Base-by-base conservation (phyloP, 345 rosid genomes). In the Passiflora organensis region DNA sequence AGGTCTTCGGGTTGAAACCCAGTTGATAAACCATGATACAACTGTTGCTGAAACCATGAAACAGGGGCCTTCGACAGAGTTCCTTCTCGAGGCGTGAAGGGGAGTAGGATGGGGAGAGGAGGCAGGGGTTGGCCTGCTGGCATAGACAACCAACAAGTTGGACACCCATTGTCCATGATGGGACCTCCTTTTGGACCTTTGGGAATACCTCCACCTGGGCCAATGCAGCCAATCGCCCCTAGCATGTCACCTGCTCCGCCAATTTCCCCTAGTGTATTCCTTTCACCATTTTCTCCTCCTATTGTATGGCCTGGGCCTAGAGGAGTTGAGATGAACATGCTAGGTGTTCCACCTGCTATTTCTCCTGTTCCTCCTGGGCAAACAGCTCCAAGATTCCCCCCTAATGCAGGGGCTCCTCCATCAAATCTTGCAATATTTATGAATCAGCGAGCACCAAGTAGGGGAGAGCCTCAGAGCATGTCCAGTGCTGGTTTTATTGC, bases 181-280 rank as follows among this genome's bases (percentile, higher is more conserved):
- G 97, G 84, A 55, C 75, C 97, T 19, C 95, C 91, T 41, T n/a
- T 93, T 81, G 81, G 85, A 21, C 93, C 81, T 65, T 82, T 93
- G 24, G 97, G 91, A 69, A 82, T 89, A 83, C 95, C 95, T 20
- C 96, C 95, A 45, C 95, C 95, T 38, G 96, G 97, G 59, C 81
- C 94, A 43, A 75, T 85, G 77, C 94, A 81, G 51, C 80, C 90
- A 32, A 81, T 90, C 58, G 78, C 79, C 45, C 97, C 97, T 54
- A 76, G 68, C 70, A 89, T 89, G 89, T 68, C 95, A 32, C 96
- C 95, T 28, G 86, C 87, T 45, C 80, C 94, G 56, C 80, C 87
- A 43, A 86, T 85, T 41, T 55, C 81, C 56, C 84, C 93, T 6
- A 78, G 86, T 63, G 94, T 89, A 55, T 86, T 83, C 73, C 71